Evolutionary conservation across 495 filamentous ascomycete genomes (phyloP), one percentile per base, ranked within the genome.

Genomic region (Penicillium ochrochloron): DNA sequence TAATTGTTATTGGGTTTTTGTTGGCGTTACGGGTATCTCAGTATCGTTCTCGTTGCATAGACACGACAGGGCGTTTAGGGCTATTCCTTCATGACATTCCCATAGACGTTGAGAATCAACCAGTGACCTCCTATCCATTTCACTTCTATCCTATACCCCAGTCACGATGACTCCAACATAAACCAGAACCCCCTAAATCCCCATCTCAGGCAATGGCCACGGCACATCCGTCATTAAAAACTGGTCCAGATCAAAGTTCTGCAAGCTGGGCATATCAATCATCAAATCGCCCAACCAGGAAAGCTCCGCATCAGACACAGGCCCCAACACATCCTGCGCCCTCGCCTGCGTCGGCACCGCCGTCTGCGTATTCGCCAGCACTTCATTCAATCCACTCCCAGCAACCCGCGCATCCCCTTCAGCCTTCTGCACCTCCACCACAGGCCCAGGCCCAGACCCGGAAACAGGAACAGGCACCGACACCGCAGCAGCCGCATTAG

Each of bases 271-370:
- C 65, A 82, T 80, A 69, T 80, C 79, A 60, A 79, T 73, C 54
- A 81, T 62, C 64, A 80, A 65, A 70, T 80, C 79, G 29, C 78
- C 80, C 58, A 82, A 51, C 79, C 80, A 82, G 3, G 76, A 77
- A 46, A 78, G 72, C 39, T 79, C 77, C 6, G 62, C 60, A 65
- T 75, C 66, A 34, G 64, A 70, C 2, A 66, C 65, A 9, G 56
- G 63, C 15, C 63, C 53, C 27, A 42, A 44, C 12, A 39, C 62
- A 53, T 66, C 52, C 19, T 59, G 62, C 21, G 56, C 56, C 35
- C 21, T 21, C 15, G 23, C 33, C 34, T 56, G 34, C 53, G n/a
- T 56, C 33, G 14, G 51, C 14, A 14, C n/a, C n/a, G 17, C 23
- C 10, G 12, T 54, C 31, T 21, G 29, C 51, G 6, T 25, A 0